Conservation (phyloP, 2,329 filamentous ascomycete genomes). For the Sarocladiaceae sp. region DNA sequence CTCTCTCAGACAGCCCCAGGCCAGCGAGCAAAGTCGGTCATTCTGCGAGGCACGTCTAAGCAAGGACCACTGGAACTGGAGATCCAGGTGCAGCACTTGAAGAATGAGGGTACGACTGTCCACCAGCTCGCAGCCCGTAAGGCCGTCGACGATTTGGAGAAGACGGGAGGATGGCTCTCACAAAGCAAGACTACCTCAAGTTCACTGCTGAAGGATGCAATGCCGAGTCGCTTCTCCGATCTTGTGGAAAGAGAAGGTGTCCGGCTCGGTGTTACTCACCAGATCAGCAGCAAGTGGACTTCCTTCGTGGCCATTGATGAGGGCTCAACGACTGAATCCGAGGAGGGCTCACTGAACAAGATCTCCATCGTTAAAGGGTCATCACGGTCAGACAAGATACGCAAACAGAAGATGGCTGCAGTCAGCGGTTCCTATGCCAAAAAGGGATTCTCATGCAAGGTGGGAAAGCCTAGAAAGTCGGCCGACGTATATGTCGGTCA, state of each 20-base stretch:
- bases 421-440: no score
- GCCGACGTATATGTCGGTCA: no score
- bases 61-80: constrained; percentile 56
- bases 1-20: constrained; percentile 42
- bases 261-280: constrained; percentile 56
- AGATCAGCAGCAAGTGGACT: constrained; percentile 64
- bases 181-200: constrained; percentile 41
- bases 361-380: no score
- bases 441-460: no score
- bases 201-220: constrained; percentile 37
- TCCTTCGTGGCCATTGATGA: constrained; percentile 66
- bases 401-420: no score
- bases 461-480: no score
- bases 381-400: no score
- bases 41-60: constrained; percentile 49
- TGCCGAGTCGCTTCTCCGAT: constrained; percentile 46
- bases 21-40: constrained; percentile 42
- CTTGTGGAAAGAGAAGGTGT: constrained; percentile 62
- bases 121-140: constrained; percentile 67
- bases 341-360: no score
- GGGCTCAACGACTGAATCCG: no score
- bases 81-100: constrained; percentile 51
- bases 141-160: constrained; percentile 62
- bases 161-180: constrained; percentile 60
- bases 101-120: constrained; percentile 45